Evolutionary conservation across 306 rosid genomes (phyloP).

Genomic region (Ormosia emarginata): DNA sequence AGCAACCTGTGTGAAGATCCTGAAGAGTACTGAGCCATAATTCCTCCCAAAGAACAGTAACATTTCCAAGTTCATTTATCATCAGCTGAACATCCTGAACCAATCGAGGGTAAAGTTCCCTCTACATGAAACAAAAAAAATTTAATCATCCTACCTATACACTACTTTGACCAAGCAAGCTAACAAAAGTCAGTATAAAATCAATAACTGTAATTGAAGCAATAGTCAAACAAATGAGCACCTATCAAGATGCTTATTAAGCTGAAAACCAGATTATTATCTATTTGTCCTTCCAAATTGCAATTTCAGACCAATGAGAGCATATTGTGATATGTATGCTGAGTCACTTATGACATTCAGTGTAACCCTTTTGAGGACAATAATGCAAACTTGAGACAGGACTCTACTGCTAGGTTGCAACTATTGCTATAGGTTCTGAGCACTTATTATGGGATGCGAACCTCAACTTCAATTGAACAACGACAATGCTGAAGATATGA

Average conservation of each 20-base stretch:
- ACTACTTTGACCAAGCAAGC: constrained; percentile 19
- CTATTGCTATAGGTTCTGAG: background rate
- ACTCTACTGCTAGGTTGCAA: background rate
- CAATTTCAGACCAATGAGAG: background rate
- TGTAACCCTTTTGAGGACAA: constrained; percentile 5
- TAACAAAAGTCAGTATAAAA: constrained; percentile 5
- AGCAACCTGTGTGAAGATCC: constrained; percentile 89
- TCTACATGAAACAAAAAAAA: constrained; percentile 54
- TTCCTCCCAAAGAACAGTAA: constrained; percentile 99
- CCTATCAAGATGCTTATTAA: constrained; percentile 6
- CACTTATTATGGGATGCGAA: constrained; percentile 7
- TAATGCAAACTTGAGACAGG: background rate
- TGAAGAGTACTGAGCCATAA: constrained; percentile 98
- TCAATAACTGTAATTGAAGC: background rate
- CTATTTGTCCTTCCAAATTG: background rate
- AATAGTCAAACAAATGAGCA: background rate
- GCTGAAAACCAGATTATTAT: constrained; percentile 14
- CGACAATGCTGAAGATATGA: background rate
- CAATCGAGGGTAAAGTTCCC: constrained; percentile 76
- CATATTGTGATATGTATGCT: background rate
- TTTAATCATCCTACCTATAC: constrained; percentile 22
- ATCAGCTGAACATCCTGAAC: constrained; percentile 90
- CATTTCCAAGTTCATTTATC: constrained; percentile 94
- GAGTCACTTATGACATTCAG: background rate
- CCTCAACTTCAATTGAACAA: background rate